Conservation (phyloP, 2,329 filamentous ascomycete genomes). For the Exophiala bonariae region DNA sequence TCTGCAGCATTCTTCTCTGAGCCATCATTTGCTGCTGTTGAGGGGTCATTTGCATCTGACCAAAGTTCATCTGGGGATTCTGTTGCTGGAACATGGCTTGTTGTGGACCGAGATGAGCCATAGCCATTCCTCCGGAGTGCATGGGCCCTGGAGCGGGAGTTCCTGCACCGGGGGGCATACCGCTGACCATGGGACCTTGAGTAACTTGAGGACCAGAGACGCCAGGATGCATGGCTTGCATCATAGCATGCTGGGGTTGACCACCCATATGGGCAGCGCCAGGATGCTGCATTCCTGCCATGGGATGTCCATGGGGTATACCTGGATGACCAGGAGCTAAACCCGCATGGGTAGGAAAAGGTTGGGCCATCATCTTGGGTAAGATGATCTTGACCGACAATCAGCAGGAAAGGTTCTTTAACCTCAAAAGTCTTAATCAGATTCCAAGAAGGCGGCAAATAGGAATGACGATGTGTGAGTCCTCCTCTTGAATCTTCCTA, state of each 20-base stretch:
- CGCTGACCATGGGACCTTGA: slow-evolving; percentile 64
- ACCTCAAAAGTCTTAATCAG: too few species aligned
- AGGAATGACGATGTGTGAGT: slow-evolving; percentile 2
- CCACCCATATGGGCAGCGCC: slow-evolving; percentile 55
- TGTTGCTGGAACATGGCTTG: slow-evolving; percentile 56
- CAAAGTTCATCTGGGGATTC: slow-evolving; percentile 29
- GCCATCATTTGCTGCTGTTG: slow-evolving; percentile 31
- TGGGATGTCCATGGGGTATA: slow-evolving; percentile 61
- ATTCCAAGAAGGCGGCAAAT: too few species aligned
- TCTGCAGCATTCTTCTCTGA: slow-evolving; percentile 31
- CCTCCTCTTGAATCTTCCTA: not conserved
- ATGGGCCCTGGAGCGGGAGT: slow-evolving; percentile 50
- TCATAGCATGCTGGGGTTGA: slow-evolving; percentile 48
- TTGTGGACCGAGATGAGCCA: slow-evolving; percentile 61
- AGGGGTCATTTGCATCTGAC: slow-evolving; percentile 29
- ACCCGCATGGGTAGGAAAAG: slow-evolving; percentile 58
- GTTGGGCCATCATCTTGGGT: slow-evolving; percentile 57
- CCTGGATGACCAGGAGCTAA: slow-evolving; percentile 57
- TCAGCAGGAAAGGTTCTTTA: too few species aligned
- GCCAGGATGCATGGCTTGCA: slow-evolving; percentile 61
- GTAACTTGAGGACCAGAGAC: slow-evolving; percentile 62
- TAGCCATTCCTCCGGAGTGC: slow-evolving; percentile 57
- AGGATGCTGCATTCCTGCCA: slow-evolving; percentile 57
- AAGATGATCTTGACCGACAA: slow-evolving; percentile 10
- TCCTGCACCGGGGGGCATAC: slow-evolving; percentile 61